Evolutionary conservation across 2,329 filamentous ascomycete genomes (phyloP).

Genomic region (Basipetospora chlamydospora): DNA sequence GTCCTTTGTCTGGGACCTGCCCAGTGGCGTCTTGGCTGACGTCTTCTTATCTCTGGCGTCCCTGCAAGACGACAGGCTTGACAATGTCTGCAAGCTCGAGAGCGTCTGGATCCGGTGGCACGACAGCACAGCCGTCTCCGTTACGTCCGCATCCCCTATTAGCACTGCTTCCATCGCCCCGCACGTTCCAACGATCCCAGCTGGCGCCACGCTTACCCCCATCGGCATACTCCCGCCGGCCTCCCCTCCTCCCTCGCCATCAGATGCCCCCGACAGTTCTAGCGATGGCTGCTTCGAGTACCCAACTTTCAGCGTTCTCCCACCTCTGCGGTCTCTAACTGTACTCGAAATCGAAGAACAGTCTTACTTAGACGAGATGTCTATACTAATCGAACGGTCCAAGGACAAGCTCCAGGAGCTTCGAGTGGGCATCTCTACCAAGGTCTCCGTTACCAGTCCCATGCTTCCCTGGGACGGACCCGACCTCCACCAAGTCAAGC

Average conservation of each 20-base stretch:
- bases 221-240: conserved; percentile 24
- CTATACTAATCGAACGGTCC: conserved; percentile 59
- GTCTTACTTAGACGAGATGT: conserved; percentile 74
- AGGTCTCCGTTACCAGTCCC: conserved; percentile 33
- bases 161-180: background rate
- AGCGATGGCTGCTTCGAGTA: conserved; percentile 52
- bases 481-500: conserved; percentile 48
- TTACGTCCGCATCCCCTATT: background rate
- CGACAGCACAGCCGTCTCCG: conserved; percentile 37
- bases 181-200: conserved; percentile 10
- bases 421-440: conserved; percentile 53
- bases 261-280: conserved; percentile 19
- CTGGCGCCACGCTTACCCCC: conserved; percentile 22
- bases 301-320: conserved; percentile 66
- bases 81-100: conserved; percentile 36
- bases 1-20: conserved; percentile 80
- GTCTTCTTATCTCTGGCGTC: conserved; percentile 69
- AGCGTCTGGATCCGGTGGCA: conserved; percentile 74
- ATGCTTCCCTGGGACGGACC: conserved; percentile 48
- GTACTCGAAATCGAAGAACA: conserved; percentile 73
- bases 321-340: conserved; percentile 57
- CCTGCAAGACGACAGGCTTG: conserved; percentile 38
- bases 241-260: conserved; percentile 12
- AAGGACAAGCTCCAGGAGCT: conserved; percentile 52
- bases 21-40: conserved; percentile 66